Conservation (phyloP, 495 filamentous ascomycete genomes). For the Aspergillus leporis region DNA sequence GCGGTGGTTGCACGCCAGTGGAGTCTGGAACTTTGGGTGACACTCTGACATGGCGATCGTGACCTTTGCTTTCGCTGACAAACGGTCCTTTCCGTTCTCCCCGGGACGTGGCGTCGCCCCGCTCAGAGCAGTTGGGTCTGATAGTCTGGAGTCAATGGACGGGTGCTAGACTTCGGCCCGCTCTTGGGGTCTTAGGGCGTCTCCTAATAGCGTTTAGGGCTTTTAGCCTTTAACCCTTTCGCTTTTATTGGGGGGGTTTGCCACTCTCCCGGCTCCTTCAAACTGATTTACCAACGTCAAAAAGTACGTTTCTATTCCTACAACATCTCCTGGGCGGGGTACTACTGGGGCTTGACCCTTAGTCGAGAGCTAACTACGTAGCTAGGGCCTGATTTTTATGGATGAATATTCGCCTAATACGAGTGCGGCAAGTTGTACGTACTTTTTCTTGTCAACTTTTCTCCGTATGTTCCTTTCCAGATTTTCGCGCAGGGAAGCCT, state of each 20-base stretch:
- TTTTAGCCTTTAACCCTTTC: neutral
- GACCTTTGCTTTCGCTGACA: slow-evolving; percentile 20
- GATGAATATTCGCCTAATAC: neutral
- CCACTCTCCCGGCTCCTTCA: neutral
- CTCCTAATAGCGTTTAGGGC: neutral
- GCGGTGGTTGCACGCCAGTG: slow-evolving; percentile 2
- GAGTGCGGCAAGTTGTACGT: neutral
- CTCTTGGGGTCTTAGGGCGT: neutral
- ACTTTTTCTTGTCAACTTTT: neutral
- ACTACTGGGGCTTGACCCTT: slow-evolving; percentile 2
- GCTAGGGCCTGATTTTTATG: neutral
- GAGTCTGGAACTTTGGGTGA: slow-evolving; percentile 18
- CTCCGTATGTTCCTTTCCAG: neutral
- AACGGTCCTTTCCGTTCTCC: slow-evolving; percentile 24
- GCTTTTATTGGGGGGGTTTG: neutral
- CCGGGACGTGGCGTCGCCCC: slow-evolving; percentile 18
- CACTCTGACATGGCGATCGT: slow-evolving; percentile 22
- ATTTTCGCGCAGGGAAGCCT: neutral
- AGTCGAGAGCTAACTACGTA: neutral
- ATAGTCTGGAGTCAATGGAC: slow-evolving; percentile 7
- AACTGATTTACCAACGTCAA: neutral
- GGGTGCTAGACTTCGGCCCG: neutral
- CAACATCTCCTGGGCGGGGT: neutral
- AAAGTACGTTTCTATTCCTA: neutral
- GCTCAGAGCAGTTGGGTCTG: neutral